Evolutionary conservation across 208 protist species (phyloP), one percentile per base, ranked within the genome.

Genomic region (Trypanosoma rangeli): DNA sequence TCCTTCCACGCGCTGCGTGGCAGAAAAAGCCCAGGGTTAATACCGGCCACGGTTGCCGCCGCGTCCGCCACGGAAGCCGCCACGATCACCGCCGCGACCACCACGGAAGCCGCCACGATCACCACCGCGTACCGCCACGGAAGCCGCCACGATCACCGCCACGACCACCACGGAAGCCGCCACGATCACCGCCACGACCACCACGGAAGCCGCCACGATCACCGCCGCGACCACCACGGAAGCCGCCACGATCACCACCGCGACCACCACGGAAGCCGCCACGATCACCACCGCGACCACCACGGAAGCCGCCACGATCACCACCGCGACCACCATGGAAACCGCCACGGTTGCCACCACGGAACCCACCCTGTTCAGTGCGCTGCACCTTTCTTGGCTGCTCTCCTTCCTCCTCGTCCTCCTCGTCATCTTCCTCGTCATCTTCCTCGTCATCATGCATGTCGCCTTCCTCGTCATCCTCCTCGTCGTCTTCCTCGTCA

Each of bases 371-470:
- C 33, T 76, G 70, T 74, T 95, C 90, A 37, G 73, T 82, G 54
- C 87, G 86, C 73, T 89, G 87, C 62, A 93, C 81, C 79, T 95
- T 95, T n/a, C 64, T 64, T 5, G 87, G 85, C 26, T 73, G 68
- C 37, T 82, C 0, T 0, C 79, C 75, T 9, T 80, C 78, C 0
- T 78, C 76, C 0, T 81, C 78, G 1, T 83, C 78, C 20, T 85
- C 78, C 8, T 74, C 76, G 0, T 72, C 70, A 3, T 81, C 70
- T 0, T 81, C 79, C 5, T 76, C 77, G 0, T 84, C 80, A 13
- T 82, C 78, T 20, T 64, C 62, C 3, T 80, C 76, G 0, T 79
- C 80, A 3, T 70, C 73, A 37, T 78, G 66, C 5, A 73, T 65
- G n/a, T 72, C 57, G 0, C 78, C 79, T 0, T 89, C 79, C 0